phyloP scores from a whole-genome alignment of 352 stramenopile genomes.

The Phytophthora citricola region DNA sequence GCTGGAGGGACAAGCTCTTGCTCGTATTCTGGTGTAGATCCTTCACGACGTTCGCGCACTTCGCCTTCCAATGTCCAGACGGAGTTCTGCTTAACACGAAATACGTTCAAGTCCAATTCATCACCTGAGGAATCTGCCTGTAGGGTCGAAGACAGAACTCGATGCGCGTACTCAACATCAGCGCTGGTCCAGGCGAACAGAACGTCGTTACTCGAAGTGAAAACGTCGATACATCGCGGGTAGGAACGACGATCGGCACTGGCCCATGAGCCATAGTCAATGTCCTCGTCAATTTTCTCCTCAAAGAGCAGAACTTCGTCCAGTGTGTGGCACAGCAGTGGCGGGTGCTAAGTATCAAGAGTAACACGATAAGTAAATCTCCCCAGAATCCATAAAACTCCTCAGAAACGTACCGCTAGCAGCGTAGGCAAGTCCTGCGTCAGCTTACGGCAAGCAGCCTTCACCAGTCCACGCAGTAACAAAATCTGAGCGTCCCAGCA shows the following conservation, averaged over 20 bases:
- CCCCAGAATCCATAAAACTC: too few relatives aligned
- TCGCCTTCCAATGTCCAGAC: constrained; percentile 34
- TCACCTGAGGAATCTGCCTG: constrained; percentile 8
- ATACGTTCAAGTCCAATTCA: constrained; percentile 11
- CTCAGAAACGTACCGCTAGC: constrained; percentile 37
- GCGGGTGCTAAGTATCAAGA: constrained; percentile 35
- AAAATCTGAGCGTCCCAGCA: constrained; percentile 72
- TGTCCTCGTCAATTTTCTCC: constrained; percentile 61
- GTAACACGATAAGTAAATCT: not conserved
- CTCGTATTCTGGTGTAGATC: constrained; percentile 2
- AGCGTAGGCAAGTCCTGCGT: constrained; percentile 52
- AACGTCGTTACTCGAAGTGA: constrained; percentile 55
- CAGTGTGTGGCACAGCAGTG: constrained; percentile 71
- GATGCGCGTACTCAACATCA: constrained; percentile 62
- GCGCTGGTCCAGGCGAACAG: constrained; percentile 74
- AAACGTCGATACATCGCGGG: constrained; percentile 66
- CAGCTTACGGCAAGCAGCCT: constrained; percentile 56
- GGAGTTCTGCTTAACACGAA: constrained; percentile 12
- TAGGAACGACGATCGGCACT: constrained; percentile 46
- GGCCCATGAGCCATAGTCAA: constrained; percentile 66
- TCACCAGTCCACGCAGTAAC: constrained; percentile 58
- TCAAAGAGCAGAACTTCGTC: constrained; percentile 85
- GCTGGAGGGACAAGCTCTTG: constrained; percentile 32
- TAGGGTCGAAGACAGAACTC: constrained; percentile 40
- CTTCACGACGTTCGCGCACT: not conserved